Conservation (phyloP, 1,284 basidiomycete genomes). For the Pholiota adiposa region DNA sequence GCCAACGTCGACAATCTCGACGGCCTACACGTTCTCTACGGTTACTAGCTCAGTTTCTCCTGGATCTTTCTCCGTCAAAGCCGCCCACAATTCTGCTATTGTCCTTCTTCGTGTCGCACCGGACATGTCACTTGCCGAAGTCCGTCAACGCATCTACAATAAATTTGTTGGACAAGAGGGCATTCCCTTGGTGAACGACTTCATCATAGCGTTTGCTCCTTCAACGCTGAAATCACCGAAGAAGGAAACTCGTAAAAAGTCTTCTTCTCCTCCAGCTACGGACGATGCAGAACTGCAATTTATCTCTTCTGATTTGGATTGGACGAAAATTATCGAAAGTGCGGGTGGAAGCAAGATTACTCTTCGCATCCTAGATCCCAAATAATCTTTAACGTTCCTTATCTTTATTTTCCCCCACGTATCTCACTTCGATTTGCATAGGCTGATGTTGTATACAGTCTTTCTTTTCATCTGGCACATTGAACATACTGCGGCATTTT, state of each 20-base stretch:
- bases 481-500: not conserved
- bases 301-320: conserved; percentile 22
- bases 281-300: conserved; percentile 18
- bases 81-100: conserved; percentile 57
- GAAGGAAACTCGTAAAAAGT: conserved; percentile 1
- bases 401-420: conserved; percentile 3
- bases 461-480: not conserved
- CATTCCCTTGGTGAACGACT: conserved; percentile 52
- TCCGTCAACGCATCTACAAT: conserved; percentile 59
- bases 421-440: not conserved
- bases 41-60: conserved; percentile 27
- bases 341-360: conserved; percentile 22
- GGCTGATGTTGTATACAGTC: not conserved
- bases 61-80: conserved; percentile 63
- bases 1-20: conserved; percentile 32
- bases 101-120: conserved; percentile 60
- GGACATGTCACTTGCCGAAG: conserved; percentile 47
- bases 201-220: conserved; percentile 55
- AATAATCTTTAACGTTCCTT: conserved; percentile 14
- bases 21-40: conserved; percentile 26
- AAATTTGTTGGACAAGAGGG: conserved; percentile 67
- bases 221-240: conserved; percentile 16
- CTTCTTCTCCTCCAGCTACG: conserved; percentile 11
- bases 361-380: conserved; percentile 24
- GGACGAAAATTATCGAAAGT: conserved; percentile 20